These are phyloP conservation scores for Osmanthus fragrans DNA, from an alignment of 257 asterid genomes.

Conservation along the genomic window DNA sequence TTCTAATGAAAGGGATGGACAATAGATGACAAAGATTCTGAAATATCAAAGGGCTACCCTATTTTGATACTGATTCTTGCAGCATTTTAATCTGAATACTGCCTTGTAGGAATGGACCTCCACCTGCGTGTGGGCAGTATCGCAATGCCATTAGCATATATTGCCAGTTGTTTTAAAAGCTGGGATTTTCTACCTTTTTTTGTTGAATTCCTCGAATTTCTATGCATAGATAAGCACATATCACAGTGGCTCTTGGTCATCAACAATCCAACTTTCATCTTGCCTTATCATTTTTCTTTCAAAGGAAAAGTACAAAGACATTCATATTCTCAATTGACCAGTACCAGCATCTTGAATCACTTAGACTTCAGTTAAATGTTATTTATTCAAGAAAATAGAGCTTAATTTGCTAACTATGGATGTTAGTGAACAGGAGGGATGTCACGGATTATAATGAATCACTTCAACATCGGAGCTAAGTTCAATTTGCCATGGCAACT, in stretches of 20 bases:
- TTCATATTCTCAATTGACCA: neutral
- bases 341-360: neutral
- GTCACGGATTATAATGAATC: too few species aligned
- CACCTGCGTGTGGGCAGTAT: constrained; percentile 25
- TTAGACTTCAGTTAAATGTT: too few species aligned
- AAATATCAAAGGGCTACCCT: constrained; percentile 10
- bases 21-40: constrained; percentile 39
- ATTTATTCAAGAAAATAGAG: too few species aligned
- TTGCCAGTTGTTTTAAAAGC: constrained; percentile 30
- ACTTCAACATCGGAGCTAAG: too few species aligned
- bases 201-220: constrained; percentile 7
- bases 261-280: neutral
- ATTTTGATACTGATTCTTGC: constrained; percentile 31
- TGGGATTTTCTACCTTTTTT: neutral
- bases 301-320: neutral
- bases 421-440: too few species aligned
- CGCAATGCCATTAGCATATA: constrained; percentile 12
- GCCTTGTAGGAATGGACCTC: neutral
- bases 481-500: too few species aligned
- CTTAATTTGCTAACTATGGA: too few species aligned
- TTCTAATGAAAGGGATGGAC: constrained; percentile 18
- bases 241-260: neutral
- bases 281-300: constrained; percentile 7
- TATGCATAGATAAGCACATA: neutral
- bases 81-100: constrained; percentile 30